Base-by-base conservation (phyloP, 495 filamentous ascomycete species). In the Letharia lupina region DNA sequence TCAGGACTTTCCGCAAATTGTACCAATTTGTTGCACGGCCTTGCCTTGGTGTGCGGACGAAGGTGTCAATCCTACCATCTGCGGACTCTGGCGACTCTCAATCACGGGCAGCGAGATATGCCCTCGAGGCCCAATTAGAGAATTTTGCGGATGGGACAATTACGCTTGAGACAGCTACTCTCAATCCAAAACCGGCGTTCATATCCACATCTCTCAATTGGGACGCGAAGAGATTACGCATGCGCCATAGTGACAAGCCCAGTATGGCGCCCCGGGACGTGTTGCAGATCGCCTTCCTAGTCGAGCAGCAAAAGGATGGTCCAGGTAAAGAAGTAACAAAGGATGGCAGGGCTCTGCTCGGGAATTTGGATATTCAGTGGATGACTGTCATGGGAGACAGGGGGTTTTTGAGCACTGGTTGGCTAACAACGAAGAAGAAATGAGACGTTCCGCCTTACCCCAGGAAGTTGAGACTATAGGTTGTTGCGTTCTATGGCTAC, bases 11-110 rank as follows among this genome's bases (percentile, higher is more conserved):
- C 74, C 80, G 93, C 68, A 98, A 98, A 75, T 76, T 98, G 67
- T 98, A 98, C 74, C 95, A 98, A 75, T 98, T 98, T 72, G 87
- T 93, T 33, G 93, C 92, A 59, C 91, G 93, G 76, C 86, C 88
- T 63, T 90, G 90, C 69, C 77, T 98, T 66, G 89, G 92, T 63
- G 93, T 98, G 33, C 79, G 94, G 65, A 97, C 94, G 0, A 98
- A 98, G 73, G 82, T 88, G 1, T 88, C 87, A 10, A 79, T 83
- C 35, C 69, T 96, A 65, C 73, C 79, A 40, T 73, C 75, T 2
- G 58, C 75, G 58, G 77, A 79, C 47, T 71, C 79, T 8, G 73
- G 78, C 2, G 81, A 81, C 61, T 78, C 74, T 57, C 83, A 80
- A 67, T 73, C 76, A 1, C 73, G 75, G 47, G 70, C 80, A 20